Evolutionary conservation across 306 rosid genomes (phyloP), one percentile per base, ranked within the genome.

Genomic region (Echinosophora koreensis): DNA sequence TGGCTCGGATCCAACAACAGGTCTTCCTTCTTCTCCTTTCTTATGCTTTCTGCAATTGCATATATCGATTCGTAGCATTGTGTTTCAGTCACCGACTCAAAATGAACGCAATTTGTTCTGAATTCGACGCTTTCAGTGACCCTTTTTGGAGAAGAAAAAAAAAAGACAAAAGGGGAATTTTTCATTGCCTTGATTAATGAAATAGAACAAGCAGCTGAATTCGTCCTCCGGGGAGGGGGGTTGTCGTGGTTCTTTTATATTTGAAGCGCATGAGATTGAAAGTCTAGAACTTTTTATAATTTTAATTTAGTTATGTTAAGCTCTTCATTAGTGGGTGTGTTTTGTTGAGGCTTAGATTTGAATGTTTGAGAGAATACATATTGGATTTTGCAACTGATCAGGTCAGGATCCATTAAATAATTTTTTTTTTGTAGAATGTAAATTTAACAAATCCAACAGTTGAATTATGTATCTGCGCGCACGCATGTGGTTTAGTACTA

Each of bases 1-100:
- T 92, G 74, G 90, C 99, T 80, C 88, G 85, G 89, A 92, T 95
- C 88, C 99, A 92, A 46, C 91, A 95, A 67, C 98, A 91, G 97
- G 99, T 87, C 18, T 18, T n/a, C 27, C n/a, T 14, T 39, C 11
- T 8, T 38, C 15, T 18, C 4, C 13, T 44, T 58, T 38, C 3
- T 50, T 66, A 44, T 42, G 49, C 2, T 42, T 42, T 42, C 49
- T 42, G 13, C 8, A 42, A 42, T 42, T 42, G 13, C 13, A 42
- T 42, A 8, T 42, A 12, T 42, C 13, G 49, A 44, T 44, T 44
- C 14, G 3, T 44, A 4, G 14, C 66, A 61, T 82, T 59, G 30
- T 37, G 28, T 38, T 44, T 35, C 15, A 1, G 3, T 54, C 42
- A 4, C 16, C 17, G 27, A 57, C 52, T 59, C 50, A 54, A 18